phyloP scores from a whole-genome alignment of 768 basidiomycete species.

The Rhodosporidiobolus odoratus region DNA sequence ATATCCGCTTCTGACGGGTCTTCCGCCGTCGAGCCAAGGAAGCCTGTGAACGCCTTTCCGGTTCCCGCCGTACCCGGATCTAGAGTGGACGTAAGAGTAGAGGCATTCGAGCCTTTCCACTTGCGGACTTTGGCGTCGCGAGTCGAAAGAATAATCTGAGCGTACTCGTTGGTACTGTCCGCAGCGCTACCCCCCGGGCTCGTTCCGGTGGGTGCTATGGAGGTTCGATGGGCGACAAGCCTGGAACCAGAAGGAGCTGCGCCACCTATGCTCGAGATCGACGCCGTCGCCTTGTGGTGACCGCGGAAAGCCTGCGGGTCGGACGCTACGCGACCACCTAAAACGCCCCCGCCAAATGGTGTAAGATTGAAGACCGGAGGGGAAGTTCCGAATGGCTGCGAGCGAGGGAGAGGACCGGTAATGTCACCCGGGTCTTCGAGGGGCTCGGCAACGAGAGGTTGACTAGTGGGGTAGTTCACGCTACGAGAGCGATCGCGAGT shows the following conservation, averaged over 20 bases:
- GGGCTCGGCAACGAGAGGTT: no score
- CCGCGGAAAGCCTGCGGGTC: not conserved
- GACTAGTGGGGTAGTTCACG: not conserved
- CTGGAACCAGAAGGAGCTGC: not conserved
- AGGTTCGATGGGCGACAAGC: conserved; percentile 19
- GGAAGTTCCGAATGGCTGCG: conserved; percentile 1
- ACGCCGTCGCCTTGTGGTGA: conserved; percentile 3
- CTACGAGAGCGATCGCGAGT: conserved; percentile 21
- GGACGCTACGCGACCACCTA: not conserved
- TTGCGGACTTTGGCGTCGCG: conserved; percentile 50
- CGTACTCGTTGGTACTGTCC: conserved; percentile 40
- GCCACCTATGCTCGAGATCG: not conserved
- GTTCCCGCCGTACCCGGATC: conserved; percentile 13
- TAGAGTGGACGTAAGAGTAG: not conserved
- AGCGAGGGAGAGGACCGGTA: not conserved
- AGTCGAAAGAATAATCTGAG: conserved; percentile 48
- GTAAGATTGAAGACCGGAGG: conserved; percentile 15
- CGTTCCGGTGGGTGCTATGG: conserved; percentile 15
- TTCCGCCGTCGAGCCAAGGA: conserved; percentile 19
- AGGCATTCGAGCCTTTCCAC: conserved; percentile 43
- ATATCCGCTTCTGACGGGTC: conserved; percentile 3
- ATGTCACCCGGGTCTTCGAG: not conserved
- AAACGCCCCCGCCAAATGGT: not conserved
- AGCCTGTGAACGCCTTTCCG: conserved; percentile 6
- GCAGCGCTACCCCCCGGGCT: not conserved